Conservation (phyloP, 2,329 filamentous ascomycete genomes). For the Microsporum audouinii region DNA sequence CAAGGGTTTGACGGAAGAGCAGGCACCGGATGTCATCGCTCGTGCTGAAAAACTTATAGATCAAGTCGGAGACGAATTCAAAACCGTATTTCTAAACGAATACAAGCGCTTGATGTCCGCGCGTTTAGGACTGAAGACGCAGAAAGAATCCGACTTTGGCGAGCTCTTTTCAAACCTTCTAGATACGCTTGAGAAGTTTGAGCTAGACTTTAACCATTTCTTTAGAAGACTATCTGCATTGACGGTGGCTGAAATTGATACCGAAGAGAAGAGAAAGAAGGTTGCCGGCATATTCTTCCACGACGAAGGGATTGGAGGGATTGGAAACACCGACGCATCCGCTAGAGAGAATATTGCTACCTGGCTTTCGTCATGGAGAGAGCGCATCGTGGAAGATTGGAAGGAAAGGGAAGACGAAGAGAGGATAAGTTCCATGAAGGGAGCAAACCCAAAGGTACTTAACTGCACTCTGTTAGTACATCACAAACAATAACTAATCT, state of each 20-base stretch:
- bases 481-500: not conserved
- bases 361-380: conserved; percentile 74
- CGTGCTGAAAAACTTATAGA: conserved; percentile 77
- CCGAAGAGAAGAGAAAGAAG: conserved; percentile 51
- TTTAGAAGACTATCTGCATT: conserved; percentile 68
- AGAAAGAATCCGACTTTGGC: conserved; percentile 65
- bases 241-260: conserved; percentile 51
- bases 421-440: conserved; percentile 63
- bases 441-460: conserved; percentile 66
- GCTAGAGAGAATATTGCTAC: conserved; percentile 56
- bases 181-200: conserved; percentile 66
- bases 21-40: conserved; percentile 57
- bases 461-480: too few species aligned
- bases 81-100: conserved; percentile 72
- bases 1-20: conserved; percentile 60
- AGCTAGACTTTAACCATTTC: conserved; percentile 89
- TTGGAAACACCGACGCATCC: conserved; percentile 49
- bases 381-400: conserved; percentile 66
- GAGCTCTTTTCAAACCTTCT: conserved; percentile 69
- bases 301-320: conserved; percentile 52
- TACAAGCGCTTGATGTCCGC: conserved; percentile 77
- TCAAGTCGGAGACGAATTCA: conserved; percentile 74
- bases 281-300: conserved; percentile 69
- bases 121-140: conserved; percentile 62
- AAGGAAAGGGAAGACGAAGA: conserved; percentile 49